Evolutionary conservation across 2,329 filamentous ascomycete genomes (phyloP).

Genomic region (Allantophomopsis cytisporea): DNA sequence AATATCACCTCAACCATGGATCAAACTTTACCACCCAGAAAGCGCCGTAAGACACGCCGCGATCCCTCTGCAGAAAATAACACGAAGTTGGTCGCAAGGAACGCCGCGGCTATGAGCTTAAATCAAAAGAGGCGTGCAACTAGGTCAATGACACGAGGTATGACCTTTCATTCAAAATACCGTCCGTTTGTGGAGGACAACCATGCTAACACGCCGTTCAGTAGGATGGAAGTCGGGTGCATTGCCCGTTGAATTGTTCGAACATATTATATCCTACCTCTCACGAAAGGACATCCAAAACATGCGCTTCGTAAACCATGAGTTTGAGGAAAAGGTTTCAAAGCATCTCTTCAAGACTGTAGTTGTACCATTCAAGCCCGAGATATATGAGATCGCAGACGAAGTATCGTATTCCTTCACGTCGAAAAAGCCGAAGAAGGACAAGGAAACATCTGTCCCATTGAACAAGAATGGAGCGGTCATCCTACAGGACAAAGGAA

Average conservation of each 20-base stretch:
- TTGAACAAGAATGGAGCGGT: constrained; percentile 9
- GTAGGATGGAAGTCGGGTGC: constrained; percentile 21
- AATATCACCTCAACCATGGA: too few relatives aligned
- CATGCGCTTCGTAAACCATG: constrained; percentile 45
- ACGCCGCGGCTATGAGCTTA: too few relatives aligned
- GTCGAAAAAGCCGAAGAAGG: constrained; percentile 14
- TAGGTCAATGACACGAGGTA: too few relatives aligned
- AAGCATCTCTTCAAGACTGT: constrained; percentile 45
- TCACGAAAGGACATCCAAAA: constrained; percentile 42
- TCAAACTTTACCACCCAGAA: too few relatives aligned
- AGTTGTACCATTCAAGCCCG: constrained; percentile 50
- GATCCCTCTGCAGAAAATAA: too few relatives aligned
- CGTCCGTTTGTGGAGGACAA: too few relatives aligned
- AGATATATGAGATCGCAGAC: constrained; percentile 42
- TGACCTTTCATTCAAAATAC: too few relatives aligned
- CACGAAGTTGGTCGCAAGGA: too few relatives aligned
- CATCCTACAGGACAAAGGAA: constrained; percentile 29
- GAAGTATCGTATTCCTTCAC: constrained; percentile 5
- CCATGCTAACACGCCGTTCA: neutral
- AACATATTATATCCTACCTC: constrained; percentile 38
- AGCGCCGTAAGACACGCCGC: too few relatives aligned
- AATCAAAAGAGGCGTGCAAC: too few relatives aligned
- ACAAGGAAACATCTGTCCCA: constrained; percentile 6
- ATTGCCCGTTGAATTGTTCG: constrained; percentile 50
- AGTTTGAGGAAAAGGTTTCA: constrained; percentile 44